Base-by-base conservation (phyloP, 805 yeast genomes). In the Metschnikowia kunwiensis region DNA sequence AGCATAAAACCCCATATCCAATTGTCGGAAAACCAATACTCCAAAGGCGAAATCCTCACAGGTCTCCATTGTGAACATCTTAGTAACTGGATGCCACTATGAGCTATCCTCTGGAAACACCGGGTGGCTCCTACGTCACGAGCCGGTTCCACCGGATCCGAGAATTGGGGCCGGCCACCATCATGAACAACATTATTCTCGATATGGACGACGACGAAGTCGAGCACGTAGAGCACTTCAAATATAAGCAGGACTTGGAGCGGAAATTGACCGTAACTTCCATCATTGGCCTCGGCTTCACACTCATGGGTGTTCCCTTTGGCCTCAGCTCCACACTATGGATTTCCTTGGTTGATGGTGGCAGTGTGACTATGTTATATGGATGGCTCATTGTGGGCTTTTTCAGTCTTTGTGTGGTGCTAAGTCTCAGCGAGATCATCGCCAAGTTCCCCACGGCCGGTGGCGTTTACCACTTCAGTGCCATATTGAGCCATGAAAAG, bases 251-350 rank as follows among this genome's bases (percentile, higher is more conserved):
- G 53, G 84, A 80, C 30, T 62, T 85, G 41, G 78, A 77, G 41
- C 70, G 86, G 47, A 78, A 81, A 43, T 68, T 84, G 38, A 79
- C 86, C 0, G 80, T 82, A 8, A 65, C 78, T 1, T 80, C 89
- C 0, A 77, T 85, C 29, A 75, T 85, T 15, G 95, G 93, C 4
- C 62, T 85, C 16, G 91, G 93, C 0, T 83, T 85, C 54, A 78
- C 88, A 1, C 61, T 85, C 21, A 82, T 85, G 89, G 85, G 86
- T 27, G 89, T 86, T 0, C 91, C 89, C 0, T 72, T 83, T 49
- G 88, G 91, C 1, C 71, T 85, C 49, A 77, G 87, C 7, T 77
- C 86, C 3, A 82, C 88, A 1, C 66, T 85, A 55, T 77, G 81
- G 51, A 80, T 81, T 20, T 82, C 86, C 3, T 61, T 85, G 35